Base-by-base conservation (phyloP, 148 eudicot species). In the Linanthus parryae region DNA sequence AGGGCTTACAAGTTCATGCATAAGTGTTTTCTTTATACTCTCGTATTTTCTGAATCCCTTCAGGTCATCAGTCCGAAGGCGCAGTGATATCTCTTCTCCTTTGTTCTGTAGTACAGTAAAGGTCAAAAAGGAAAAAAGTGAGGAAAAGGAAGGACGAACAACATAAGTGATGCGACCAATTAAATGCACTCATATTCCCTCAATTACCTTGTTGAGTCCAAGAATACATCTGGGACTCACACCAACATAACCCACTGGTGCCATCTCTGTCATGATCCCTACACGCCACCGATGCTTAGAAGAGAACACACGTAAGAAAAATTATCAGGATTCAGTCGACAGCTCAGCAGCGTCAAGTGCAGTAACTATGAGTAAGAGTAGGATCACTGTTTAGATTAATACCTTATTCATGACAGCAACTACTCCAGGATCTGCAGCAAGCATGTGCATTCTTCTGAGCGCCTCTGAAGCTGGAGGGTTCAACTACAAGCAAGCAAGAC, bases 261-360 rank as follows among this genome's bases (percentile, higher is more conserved):
- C 98, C 98, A 91, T 69, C 81, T 91, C 98, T 31, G 95, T 91
- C 95, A 91, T 83, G 61, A 91, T 81, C 58, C 98, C 98, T 48
- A 91, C 95, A 59, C 76, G 74, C 95, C 98, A 91, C 29, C 68
- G 92, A 71, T 91, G 95, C 98, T 91, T 68, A 49, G 72, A 64
- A 45, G 55, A 66, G 44, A 64, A 22, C n/a, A n/a, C n/a, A n/a
- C n/a, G n/a, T n/a, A n/a, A n/a, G n/a, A n/a, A n/a, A n/a, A n/a
- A n/a, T n/a, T n/a, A n/a, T n/a, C n/a, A n/a, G n/a, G n/a, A n/a
- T n/a, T n/a, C n/a, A n/a, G n/a, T n/a, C n/a, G n/a, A n/a, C n/a
- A n/a, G n/a, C n/a, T n/a, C n/a, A n/a, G n/a, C n/a, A n/a, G n/a
- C n/a, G n/a, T n/a, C n/a, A n/a, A n/a, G n/a, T n/a, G n/a, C n/a